Evolutionary conservation across 768 basidiomycete species (phyloP), one percentile per base, ranked within the genome.

Genomic region (Nidularia pulvinata): DNA sequence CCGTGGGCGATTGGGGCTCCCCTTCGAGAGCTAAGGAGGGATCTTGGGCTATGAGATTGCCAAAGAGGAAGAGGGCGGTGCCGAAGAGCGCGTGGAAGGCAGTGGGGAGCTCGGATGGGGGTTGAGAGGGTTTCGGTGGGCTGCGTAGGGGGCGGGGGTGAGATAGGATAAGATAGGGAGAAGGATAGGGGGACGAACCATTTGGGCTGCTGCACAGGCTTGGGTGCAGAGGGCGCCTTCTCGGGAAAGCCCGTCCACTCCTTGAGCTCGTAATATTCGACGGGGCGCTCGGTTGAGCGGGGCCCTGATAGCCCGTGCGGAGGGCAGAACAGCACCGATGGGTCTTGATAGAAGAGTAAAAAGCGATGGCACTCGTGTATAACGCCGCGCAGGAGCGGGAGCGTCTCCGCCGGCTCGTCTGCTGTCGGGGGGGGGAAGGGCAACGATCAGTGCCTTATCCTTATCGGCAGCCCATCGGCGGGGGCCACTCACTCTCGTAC

Each of bases 361-460:
- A 86, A 84, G n/a, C 82, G 78, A 65, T 85, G 82, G 64, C 84
- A 87, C 64, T 86, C 85, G 58, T 87, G 83, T 4, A 88, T 77
- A 48, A 87, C 81, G 5, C 79, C 85, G 33, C 86, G 78, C 44
- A 88, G 67, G 7, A 85, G 72, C 1, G 82, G 75, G 6, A 85
- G 68, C 1, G 82, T 77, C 48, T 82, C 81, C 39, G 65, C 57
- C 14, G 75, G 64, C 48, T 83, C 76, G 53, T 79, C 78, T 34
- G 60, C 79, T 82, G 53, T 35, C 53, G 48, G 39, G 30, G 14
- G 30, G 39, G n/a, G 33, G 47, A 36, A 49, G 33, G 44, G 46
- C 10, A 35, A 37, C 35, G 30, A 53, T 52, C 19, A 53, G 39
- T 10, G 34, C 6, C 19, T 19, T 47, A 25, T 45, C 46, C 30